Evolutionary conservation across 805 yeast species (phyloP).

Genomic region (Saccharomycopsis fodiens): DNA sequence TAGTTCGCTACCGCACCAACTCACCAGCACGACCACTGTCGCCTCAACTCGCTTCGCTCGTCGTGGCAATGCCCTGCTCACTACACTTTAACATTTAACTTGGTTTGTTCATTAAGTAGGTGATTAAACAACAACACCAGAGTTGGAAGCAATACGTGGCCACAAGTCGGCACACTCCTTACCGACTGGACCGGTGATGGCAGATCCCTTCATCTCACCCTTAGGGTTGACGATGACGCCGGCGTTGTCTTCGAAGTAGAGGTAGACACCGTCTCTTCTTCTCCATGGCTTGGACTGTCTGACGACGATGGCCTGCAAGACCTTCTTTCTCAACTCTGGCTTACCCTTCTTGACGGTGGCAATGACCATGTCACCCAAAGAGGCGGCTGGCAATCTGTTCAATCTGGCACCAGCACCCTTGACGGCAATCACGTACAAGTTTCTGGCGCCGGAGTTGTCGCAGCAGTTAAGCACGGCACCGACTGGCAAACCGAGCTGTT

Average conservation of each 20-base stretch:
- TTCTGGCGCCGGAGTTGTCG: constrained; percentile 99
- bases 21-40: no score
- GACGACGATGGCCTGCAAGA: constrained; percentile 99
- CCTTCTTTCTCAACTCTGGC: constrained; percentile 99
- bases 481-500: constrained; percentile 94
- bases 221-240: constrained; percentile 99
- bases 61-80: no score
- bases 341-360: constrained; percentile 99
- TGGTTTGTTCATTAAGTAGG: constrained; percentile 13
- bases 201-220: constrained; percentile 99
- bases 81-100: constrained; percentile 14
- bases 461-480: constrained; percentile 99
- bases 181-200: constrained; percentile 99
- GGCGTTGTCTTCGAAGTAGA: constrained; percentile 99
- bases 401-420: constrained; percentile 99
- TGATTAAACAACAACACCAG: constrained; percentile 96
- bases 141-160: constrained; percentile 99
- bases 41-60: no score
- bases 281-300: constrained; percentile 99
- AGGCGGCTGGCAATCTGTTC: constrained; percentile 99
- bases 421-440: constrained; percentile 97
- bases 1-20: no score
- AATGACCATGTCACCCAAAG: constrained; percentile 99
- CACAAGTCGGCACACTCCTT: constrained; percentile 99
- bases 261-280: constrained; percentile 99